These are phyloP conservation scores for Ustilago vetiveriae DNA, from an alignment of 1,284 basidiomycete species.

Conservation along the genomic window DNA sequence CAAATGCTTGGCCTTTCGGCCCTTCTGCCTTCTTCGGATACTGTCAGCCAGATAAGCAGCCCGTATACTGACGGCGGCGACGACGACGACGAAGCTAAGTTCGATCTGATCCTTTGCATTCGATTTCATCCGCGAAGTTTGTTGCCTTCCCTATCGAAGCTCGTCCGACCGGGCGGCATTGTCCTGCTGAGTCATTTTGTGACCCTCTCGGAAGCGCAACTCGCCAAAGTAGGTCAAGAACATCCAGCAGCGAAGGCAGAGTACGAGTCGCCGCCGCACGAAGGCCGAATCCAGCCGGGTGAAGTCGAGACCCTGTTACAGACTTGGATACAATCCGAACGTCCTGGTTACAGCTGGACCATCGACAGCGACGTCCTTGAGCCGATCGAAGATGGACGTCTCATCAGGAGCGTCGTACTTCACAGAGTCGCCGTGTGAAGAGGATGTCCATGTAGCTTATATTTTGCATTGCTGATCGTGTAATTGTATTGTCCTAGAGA, in stretches of 20 bases:
- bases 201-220: conserved; percentile 16
- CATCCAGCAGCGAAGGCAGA: conserved; percentile 13
- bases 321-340: conserved; percentile 7
- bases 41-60: too few relatives aligned
- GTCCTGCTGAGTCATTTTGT: conserved; percentile 45
- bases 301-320: conserved; percentile 27
- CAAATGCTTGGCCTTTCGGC: conserved; percentile 8
- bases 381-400: conserved; percentile 38
- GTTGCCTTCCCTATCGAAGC: conserved; percentile 6
- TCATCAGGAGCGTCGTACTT: conserved; percentile 29
- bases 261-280: conserved; percentile 34
- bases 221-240: neutral
- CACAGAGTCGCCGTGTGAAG: conserved; percentile 7
- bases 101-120: conserved; percentile 33
- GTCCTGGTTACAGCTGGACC: conserved; percentile 10
- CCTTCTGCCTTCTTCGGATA: neutral
- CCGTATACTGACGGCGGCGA: too few relatives aligned
- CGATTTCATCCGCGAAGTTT: conserved; percentile 40
- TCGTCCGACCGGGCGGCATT: conserved; percentile 21
- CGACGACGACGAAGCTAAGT: neutral
- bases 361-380: conserved; percentile 20
- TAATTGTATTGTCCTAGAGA: too few relatives aligned
- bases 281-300: conserved; percentile 32
- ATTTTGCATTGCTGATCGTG: neutral
- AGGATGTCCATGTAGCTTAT: neutral